phyloP scores from a whole-genome alignment of 257 asterid species.

The Solanum bulbocastanum region DNA sequence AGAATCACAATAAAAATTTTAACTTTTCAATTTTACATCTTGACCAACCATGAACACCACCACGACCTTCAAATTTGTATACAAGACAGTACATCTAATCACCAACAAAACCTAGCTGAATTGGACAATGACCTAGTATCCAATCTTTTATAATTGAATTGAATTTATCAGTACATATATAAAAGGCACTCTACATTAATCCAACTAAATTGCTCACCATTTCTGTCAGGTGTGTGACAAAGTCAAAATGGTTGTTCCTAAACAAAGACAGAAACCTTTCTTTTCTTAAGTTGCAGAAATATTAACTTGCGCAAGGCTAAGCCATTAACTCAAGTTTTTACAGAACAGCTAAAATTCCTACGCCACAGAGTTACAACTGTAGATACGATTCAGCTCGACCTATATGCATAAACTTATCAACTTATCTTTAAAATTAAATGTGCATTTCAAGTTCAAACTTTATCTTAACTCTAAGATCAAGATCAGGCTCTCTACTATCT shows the following conservation, averaged over 20 bases:
- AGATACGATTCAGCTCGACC: background rate
- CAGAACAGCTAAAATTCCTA: no score
- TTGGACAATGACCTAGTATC: background rate
- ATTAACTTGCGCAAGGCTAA: background rate
- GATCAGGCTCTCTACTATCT: background rate
- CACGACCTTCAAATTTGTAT: background rate
- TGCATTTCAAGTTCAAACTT: background rate
- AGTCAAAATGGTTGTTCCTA: background rate
- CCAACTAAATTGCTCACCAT: background rate
- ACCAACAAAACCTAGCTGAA: no score
- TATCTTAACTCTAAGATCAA: background rate
- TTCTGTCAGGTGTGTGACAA: background rate
- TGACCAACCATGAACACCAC: background rate
- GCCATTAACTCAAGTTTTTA: no score
- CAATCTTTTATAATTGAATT: background rate
- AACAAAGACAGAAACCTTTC: background rate
- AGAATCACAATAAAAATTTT: background rate
- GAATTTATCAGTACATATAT: background rate
- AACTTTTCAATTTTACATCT: background rate
- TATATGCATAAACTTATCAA: background rate
- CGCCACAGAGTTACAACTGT: background rate
- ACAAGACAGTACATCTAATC: no score
- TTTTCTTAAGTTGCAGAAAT: background rate
- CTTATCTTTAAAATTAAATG: background rate
- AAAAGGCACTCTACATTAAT: background rate